Evolutionary conservation across 495 filamentous ascomycete genomes (phyloP).

Genomic region (Amniculicola lignicola): DNA sequence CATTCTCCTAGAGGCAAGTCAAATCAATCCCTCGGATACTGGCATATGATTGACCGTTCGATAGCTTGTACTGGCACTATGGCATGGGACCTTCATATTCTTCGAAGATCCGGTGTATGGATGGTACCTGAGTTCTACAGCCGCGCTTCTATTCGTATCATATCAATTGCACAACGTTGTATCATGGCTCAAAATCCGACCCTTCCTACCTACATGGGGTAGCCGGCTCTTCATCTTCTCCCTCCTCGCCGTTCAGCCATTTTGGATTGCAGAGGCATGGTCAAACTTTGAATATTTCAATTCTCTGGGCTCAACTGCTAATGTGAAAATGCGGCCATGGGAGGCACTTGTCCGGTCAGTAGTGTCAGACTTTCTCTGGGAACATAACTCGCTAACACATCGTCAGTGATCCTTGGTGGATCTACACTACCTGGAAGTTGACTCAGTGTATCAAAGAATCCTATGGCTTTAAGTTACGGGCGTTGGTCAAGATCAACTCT

Average conservation of each 20-base stretch:
- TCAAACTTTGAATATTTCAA: conserved; percentile 34
- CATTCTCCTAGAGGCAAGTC: conserved; percentile 28
- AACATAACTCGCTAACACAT: background rate
- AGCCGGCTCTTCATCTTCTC: conserved; percentile 21
- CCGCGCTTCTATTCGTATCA: conserved; percentile 27
- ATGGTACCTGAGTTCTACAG: conserved; percentile 31
- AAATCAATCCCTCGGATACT: too few species aligned
- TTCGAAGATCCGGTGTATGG: conserved; percentile 20
- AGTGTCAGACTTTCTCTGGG: background rate
- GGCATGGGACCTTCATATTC: conserved; percentile 32
- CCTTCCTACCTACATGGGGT: conserved; percentile 28
- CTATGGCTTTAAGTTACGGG: conserved; percentile 19
- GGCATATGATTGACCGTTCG: background rate
- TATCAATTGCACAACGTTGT: conserved; percentile 32
- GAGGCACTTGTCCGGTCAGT: conserved; percentile 17
- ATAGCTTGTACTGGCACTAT: conserved; percentile 25
- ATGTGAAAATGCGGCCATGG: conserved; percentile 21
- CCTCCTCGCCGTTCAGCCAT: conserved; percentile 17
- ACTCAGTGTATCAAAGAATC: conserved; percentile 16
- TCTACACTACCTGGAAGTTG: conserved; percentile 28
- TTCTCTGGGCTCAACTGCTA: conserved; percentile 11
- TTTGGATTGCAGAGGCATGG: conserved; percentile 27
- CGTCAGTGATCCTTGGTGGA: conserved; percentile 31
- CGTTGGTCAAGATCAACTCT: conserved; percentile 15
- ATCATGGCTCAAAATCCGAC: conserved; percentile 32